Conservation (phyloP, 2,329 filamentous ascomycete genomes). For the Trichoderma sp. region DNA sequence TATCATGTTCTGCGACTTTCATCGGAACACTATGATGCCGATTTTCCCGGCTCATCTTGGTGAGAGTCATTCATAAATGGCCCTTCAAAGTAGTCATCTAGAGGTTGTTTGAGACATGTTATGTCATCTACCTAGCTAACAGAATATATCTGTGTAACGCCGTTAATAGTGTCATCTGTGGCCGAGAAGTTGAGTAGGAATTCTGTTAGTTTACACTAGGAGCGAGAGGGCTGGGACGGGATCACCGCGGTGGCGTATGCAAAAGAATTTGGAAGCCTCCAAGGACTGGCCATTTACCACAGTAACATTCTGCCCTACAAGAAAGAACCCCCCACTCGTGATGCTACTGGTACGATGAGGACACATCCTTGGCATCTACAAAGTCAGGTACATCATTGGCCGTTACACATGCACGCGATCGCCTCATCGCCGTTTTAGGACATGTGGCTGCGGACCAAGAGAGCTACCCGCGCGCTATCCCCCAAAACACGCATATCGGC, state of each 20-base stretch:
- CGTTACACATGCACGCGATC: background rate
- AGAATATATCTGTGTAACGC: background rate
- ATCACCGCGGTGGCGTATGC: background rate
- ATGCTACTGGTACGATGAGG: background rate
- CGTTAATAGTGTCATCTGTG: background rate
- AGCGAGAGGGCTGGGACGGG: background rate
- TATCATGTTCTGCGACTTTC: background rate
- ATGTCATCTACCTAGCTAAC: background rate
- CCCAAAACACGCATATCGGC: background rate
- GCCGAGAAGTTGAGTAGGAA: background rate
- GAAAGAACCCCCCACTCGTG: background rate
- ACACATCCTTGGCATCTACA: background rate
- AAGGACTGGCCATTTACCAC: background rate
- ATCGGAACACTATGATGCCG: background rate
- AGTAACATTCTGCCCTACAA: background rate
- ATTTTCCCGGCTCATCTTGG: background rate
- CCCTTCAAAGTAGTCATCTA: background rate
- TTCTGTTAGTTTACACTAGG: background rate
- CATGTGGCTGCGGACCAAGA: conserved; percentile 2
- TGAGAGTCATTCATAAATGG: background rate
- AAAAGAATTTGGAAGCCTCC: background rate
- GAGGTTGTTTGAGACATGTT: background rate
- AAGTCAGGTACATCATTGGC: background rate
- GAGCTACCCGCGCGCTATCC: background rate
- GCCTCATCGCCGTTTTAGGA: background rate